Evolutionary conservation across 1,139 yeast genomes (phyloP).

Genomic region (Diutina pseudorugosa): DNA sequence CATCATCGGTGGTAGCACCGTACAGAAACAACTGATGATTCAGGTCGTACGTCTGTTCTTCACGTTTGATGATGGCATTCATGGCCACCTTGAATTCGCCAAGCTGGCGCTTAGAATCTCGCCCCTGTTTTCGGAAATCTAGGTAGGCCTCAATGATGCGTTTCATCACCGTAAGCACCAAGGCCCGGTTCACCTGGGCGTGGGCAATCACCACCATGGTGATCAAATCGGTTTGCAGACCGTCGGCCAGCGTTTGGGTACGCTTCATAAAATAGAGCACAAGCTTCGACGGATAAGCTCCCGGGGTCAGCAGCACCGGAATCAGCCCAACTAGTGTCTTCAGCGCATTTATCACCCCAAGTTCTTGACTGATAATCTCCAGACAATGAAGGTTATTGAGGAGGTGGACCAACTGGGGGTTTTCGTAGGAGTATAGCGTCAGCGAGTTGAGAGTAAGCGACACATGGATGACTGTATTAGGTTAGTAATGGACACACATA

Average conservation of each 20-base stretch:
- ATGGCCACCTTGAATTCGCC: slow-evolving; percentile 41
- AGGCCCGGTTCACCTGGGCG: slow-evolving; percentile 28
- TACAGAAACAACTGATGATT: slow-evolving; percentile 24
- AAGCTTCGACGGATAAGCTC: slow-evolving; percentile 18
- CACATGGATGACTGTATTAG: slow-evolving; percentile 27
- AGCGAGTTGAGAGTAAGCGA: slow-evolving; percentile 43
- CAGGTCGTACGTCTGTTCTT: slow-evolving; percentile 33
- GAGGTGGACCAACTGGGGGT: slow-evolving; percentile 25
- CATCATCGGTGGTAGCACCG: slow-evolving; percentile 15
- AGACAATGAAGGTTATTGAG: slow-evolving; percentile 35
- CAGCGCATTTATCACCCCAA: slow-evolving; percentile 39
- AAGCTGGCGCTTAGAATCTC: slow-evolving; percentile 15
- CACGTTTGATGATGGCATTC: slow-evolving; percentile 39
- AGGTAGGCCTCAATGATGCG: slow-evolving; percentile 38
- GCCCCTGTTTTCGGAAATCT: slow-evolving; percentile 21
- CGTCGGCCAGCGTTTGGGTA: slow-evolving; percentile 25
- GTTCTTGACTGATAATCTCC: slow-evolving; percentile 41
- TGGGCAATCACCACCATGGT: slow-evolving; percentile 39
- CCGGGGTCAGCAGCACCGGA: slow-evolving; percentile 13
- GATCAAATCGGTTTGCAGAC: slow-evolving; percentile 32
- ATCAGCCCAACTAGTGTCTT: slow-evolving; percentile 33
- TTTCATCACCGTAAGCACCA: slow-evolving; percentile 35
- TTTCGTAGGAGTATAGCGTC: slow-evolving; percentile 44
- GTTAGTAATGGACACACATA: slow-evolving; percentile 5
- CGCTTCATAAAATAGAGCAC: slow-evolving; percentile 39